Base-by-base conservation (phyloP, 495 filamentous ascomycete species). In the Tuber indicum region DNA sequence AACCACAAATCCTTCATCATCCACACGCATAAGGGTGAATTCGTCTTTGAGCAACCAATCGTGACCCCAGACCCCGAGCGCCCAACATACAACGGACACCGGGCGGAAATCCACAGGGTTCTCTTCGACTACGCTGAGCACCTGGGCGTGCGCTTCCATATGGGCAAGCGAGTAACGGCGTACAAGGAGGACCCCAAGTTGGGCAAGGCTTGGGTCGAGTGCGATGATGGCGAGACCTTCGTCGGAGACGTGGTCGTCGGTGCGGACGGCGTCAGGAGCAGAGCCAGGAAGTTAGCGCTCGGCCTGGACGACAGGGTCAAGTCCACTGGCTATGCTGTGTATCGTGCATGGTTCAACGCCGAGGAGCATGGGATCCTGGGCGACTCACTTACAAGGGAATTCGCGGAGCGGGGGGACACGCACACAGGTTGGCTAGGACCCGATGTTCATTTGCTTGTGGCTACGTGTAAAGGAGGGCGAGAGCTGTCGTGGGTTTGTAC, bases 401-500 rank as follows among this genome's bases (percentile, higher is more conserved):
- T 90, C 70, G 90, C 90, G 21, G 87, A 87, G 44, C 87, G 91
- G 75, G 90, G 90, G n/a, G 90, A 92, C 76, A 88, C 87, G 14
- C 90, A 90, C 77, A 86, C 88, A 41, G 89, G 87, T 1, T 91
- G 87, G 82, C 84, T 90, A 72, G 89, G 90, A 0, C 89, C 87
- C 0, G 89, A 91, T 73, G 87, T 91, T 42, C 90, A 91, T 83
- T 90, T 91, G 82, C 86, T 91, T 71, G 89, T 89, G 47, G 88
- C 87, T 14, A 88, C 86, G 14, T 87, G 90, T 82, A 91, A 91
- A 84, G 86, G 87, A 73, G 90, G 90, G 1, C 85, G 85, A 39
- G 90, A 92, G 77, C 89, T 91, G 69, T 91, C 89, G 77, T 92
- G 90, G 91, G 91, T 92, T 23, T 88, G 91, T 47, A 92, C 91